Base-by-base conservation (phyloP, 441 rosid genomes). In the Breynia disticha region DNA sequence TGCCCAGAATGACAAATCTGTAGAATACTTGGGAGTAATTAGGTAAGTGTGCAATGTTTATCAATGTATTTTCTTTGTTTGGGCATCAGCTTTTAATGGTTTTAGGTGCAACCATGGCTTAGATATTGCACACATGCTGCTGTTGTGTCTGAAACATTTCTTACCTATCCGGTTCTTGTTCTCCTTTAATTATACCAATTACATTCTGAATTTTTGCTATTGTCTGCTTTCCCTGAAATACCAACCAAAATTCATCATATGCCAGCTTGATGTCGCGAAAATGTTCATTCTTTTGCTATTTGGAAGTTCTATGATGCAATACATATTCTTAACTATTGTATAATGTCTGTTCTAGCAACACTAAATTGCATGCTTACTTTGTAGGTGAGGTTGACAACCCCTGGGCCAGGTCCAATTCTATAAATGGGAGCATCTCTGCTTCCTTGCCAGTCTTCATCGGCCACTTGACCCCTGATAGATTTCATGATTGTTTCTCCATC, bases 371-470 rank as follows among this genome's bases (percentile, higher is more conserved):
- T 17, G 64, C 87, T 78, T 65, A 84, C 91, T 16, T 48, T 65
- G 65, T 87, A 90, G 44, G 63, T 77, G 16, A 90, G 74, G 59
- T 81, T 77, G 56, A 84, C 61, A 59, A 79, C 57, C 21, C 87
- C 91, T 14, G 84, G 95, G 22, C 95, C 95, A 17, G 91, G 91
- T 52, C 95, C 97, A 7, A 81, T 69, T 64, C 67, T 69, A 56
- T 83, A 84, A 17, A 22, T 38, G 18, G 87, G 83, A 14, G 78
- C 88, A 55, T 79, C 79, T 41, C 61, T 46, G 56, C 79, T 75
- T 56, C 93, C 88, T 57, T 81, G 86, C 93, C 93, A 81, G 47
- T 79, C 84, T 11, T 68, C 80, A 28, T 57, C 46, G 0, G 81
- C 86, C 49, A 63, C 70, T 54, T 72, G 60, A 48, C 97, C 95